These are phyloP conservation scores for Candida krabiensis DNA, from an alignment of 805 yeast genomes.

Conservation along the genomic window DNA sequence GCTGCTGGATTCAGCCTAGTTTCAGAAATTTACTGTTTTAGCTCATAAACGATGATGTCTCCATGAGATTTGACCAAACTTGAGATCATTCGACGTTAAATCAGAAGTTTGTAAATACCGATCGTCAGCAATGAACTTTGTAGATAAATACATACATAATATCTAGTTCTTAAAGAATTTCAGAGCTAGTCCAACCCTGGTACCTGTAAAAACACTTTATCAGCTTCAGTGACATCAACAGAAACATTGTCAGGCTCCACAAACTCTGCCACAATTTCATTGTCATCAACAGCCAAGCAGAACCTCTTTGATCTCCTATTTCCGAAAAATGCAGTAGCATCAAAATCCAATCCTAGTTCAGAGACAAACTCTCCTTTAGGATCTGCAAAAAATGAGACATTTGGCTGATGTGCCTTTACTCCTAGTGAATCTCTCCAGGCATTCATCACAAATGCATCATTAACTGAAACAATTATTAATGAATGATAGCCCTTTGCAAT, in stretches of 20 bases:
- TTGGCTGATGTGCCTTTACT: constrained; percentile 19
- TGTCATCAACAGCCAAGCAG: constrained; percentile 74
- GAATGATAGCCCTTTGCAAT: constrained; percentile 63
- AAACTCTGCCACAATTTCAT: constrained; percentile 62
- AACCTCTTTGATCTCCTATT: constrained; percentile 72
- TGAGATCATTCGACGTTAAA: too few species aligned
- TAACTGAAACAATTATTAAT: constrained; percentile 72
- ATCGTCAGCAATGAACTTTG: too few species aligned
- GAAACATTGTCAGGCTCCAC: constrained; percentile 83
- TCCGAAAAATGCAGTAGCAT: constrained; percentile 77
- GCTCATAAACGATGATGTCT: too few species aligned
- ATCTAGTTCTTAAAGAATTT: too few species aligned
- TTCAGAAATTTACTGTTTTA: too few species aligned
- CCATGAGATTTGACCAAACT: too few species aligned
- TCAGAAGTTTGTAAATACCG: too few species aligned
- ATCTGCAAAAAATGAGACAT: constrained; percentile 63
- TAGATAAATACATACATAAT: constrained; percentile 1
- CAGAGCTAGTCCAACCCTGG: constrained; percentile 25
- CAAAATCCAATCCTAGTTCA: constrained; percentile 66
- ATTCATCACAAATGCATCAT: constrained; percentile 81
- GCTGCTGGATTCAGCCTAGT: too few species aligned
- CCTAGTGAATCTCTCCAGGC: constrained; percentile 67
- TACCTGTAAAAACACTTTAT: constrained; percentile 38
- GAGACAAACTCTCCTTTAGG: constrained; percentile 72
- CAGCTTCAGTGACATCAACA: constrained; percentile 53